Base-by-base conservation (phyloP, 2,329 filamentous ascomycete genomes). In the Arthrocladium fulminans region DNA sequence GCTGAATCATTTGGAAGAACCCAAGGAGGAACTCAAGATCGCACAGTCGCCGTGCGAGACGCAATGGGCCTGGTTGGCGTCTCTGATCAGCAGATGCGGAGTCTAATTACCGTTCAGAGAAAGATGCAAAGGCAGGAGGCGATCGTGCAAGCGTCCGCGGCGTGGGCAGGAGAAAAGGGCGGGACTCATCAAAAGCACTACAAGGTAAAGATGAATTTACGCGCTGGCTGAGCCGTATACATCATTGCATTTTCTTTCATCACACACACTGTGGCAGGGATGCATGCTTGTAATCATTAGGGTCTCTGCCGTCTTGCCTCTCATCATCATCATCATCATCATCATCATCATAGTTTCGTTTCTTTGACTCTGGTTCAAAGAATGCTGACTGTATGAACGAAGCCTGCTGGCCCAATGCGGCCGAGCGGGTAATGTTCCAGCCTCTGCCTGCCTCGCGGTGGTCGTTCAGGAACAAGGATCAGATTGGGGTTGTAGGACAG, bases 201-300 rank as follows among this genome's bases (percentile, higher is more conserved):
- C 44, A 46, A 46, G 44, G 44, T 46, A 3, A 46, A 46, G 44
- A 46, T 46, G 44, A 46, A 46, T 46, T 38, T 46, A 39, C 44
- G 44, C 44, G 44, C 27, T 46, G 44, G 44, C 44, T 46, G 44
- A 46, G 38, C 17, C 9, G 25, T 46, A 10, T 12, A 45, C 27
- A 20, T 45, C 27, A 37, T 45, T 45, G 17, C 42, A 45, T 37
- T 45, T 45, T n/a, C n/a, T n/a, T n/a, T n/a, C n/a, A n/a, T n/a
- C n/a, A n/a, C n/a, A n/a, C n/a, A n/a, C n/a, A n/a, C n/a, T n/a
- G n/a, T n/a, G n/a, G n/a, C n/a, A n/a, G n/a, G n/a, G n/a, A n/a
- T n/a, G n/a, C n/a, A n/a, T n/a, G n/a, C n/a, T n/a, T n/a, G n/a
- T n/a, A n/a, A n/a, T n/a, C n/a, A n/a, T n/a, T n/a, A n/a, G n/a